Base-by-base conservation (phyloP, 306 rosid genomes). In the Biancaea sappan region DNA sequence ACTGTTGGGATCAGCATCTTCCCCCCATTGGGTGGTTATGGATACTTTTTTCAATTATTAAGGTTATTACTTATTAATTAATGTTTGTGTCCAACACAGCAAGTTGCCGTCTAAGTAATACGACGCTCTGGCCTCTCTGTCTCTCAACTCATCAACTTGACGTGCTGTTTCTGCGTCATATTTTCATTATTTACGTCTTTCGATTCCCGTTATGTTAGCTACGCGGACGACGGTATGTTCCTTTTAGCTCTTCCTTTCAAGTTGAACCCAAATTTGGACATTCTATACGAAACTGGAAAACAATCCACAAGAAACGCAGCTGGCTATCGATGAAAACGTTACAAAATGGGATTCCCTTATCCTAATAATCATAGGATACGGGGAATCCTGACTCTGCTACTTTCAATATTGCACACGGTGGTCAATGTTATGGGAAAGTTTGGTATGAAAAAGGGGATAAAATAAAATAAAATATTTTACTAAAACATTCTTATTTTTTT, bases 1-100 rank as follows among this genome's bases (percentile, higher is more conserved):
- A 54, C 62, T 21, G 6, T 25, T 6, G 26, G 69, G 50, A 32
- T 41, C 62, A 6, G 72, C 82, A 76, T 76, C 74, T 72, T 78
- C 3, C 25, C 29, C 48, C 21, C 47, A 44, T 73, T 41, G 26
- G 56, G 12, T 40, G 18, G 12, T 73, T 15, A 8, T 14, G 37
- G 59, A 77, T 73, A 62, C 80, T 63, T 51, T 68, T 34, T 73
- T 53, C 70, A 53, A 41, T 19, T 52, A 52, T 51, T 10, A 16
- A 34, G 78, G 3, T 58, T 14, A 16, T 15, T 22, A 6, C 15
- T 9, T 15, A 51, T 5, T 4, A 8, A 26, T 60, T 68, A 8
- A n/a, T 48, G 54, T 34, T 75, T 57, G 11, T 10, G 60, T 24
- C 11, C 15, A 51, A 21, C 58, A 3, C 2, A 0, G 0, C 31